Percentiles rank a stretch among this genome's conserved stretches.
Evolutionary conservation across 2,329 filamentous ascomycete species (phyloP).

Genomic region (Trichoderma aggressivum): DNA sequence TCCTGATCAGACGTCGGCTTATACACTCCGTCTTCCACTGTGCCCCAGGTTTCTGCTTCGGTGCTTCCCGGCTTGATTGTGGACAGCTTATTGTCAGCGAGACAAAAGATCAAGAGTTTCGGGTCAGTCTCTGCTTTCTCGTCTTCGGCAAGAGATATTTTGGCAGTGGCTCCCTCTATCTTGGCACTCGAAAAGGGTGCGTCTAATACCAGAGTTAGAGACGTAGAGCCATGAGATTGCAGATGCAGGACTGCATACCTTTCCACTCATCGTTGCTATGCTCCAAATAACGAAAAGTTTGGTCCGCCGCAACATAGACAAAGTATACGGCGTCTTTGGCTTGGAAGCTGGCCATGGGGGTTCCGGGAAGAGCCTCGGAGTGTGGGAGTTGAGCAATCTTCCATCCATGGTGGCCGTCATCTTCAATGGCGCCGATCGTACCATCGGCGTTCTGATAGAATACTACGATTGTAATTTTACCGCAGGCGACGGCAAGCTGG

Average conservation of each 20-base stretch:
- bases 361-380: neutral
- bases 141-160: neutral
- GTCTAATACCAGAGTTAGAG: neutral
- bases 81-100: neutral
- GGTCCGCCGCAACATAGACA: neutral
- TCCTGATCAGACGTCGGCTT: neutral
- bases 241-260: neutral
- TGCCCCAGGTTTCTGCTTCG: neutral
- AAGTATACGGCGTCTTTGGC: neutral
- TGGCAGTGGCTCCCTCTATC: neutral
- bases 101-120: neutral
- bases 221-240: neutral
- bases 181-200: neutral
- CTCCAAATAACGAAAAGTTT: neutral
- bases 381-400: neutral
- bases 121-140: neutral
- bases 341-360: neutral
- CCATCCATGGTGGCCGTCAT: neutral
- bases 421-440: neutral
- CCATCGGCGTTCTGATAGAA: neutral
- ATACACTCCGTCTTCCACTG: neutral
- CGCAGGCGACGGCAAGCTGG: neutral
- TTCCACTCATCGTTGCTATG: neutral
- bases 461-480: neutral
- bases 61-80: neutral